Percentiles rank a stretch among this genome's conserved stretches.
Evolutionary conservation across 176 grass and related monocot genomes (phyloP).

Genomic region (Hordeum marinum): DNA sequence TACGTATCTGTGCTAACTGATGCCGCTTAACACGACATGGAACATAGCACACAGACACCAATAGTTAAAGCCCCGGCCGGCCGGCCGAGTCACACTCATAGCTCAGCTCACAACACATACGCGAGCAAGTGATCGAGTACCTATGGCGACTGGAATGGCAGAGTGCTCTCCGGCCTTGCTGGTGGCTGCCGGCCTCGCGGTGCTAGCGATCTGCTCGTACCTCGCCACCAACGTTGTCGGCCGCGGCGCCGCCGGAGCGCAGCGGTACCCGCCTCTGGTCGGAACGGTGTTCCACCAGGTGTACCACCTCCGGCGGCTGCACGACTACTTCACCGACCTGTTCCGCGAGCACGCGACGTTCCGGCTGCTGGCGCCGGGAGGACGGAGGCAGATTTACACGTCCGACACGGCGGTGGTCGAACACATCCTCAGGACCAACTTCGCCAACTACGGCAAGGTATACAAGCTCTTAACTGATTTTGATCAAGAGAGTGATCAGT

Average conservation of each 20-base stretch:
- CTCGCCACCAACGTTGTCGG: background rate
- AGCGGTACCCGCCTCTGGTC: slow-evolving; percentile 26
- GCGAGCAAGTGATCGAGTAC: too few relatives aligned
- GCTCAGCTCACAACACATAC: too few relatives aligned
- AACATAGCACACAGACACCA: too few relatives aligned
- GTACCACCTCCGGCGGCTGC: slow-evolving; percentile 41
- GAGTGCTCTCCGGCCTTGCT: too few relatives aligned
- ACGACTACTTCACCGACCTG: slow-evolving; percentile 52
- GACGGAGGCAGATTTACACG: slow-evolving; percentile 37
- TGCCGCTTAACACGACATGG: too few relatives aligned
- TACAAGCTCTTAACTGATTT: too few relatives aligned
- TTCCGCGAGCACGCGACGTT: slow-evolving; percentile 34
- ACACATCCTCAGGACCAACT: slow-evolving; percentile 84
- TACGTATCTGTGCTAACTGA: too few relatives aligned
- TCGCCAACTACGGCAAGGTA: slow-evolving; percentile 76
- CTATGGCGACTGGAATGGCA: too few relatives aligned
- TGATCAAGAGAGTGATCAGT: background rate
- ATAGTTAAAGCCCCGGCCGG: too few relatives aligned
- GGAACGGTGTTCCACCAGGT: slow-evolving; percentile 60
- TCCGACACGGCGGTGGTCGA: slow-evolving; percentile 41
- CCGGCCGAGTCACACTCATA: too few relatives aligned
- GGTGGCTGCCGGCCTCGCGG: too few relatives aligned
- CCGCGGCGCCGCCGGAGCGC: background rate
- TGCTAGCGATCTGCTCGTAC: too few relatives aligned
- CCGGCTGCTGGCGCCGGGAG: slow-evolving; percentile 29